A percentile compares a stretch with the other conserved stretches of the same genome.
Evolutionary conservation across 1,139 yeast species (phyloP).

Genomic region (Blastobotrys persicus): DNA sequence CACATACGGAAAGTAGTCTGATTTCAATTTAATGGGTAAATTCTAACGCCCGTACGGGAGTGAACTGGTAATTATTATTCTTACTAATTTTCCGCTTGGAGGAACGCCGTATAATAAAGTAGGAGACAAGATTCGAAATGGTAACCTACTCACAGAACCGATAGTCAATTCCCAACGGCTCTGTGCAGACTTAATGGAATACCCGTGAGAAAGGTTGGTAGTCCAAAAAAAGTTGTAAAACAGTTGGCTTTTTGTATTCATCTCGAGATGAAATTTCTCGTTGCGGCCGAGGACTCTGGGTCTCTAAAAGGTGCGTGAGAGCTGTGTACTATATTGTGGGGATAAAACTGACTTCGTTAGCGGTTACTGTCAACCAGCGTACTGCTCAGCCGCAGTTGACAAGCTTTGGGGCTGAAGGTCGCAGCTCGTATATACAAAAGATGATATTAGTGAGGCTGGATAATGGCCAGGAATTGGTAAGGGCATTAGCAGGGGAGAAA

Average conservation of each 20-base stretch:
- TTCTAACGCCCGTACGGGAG: too few species aligned
- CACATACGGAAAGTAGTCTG: too few species aligned
- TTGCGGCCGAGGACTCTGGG: conserved; percentile 33
- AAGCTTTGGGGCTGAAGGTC: conserved; percentile 30
- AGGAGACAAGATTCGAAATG: not conserved
- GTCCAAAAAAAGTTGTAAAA: not conserved
- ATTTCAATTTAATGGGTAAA: too few species aligned
- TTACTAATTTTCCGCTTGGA: too few species aligned
- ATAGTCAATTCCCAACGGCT: conserved; percentile 3
- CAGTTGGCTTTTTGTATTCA: not conserved
- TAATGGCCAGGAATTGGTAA: conserved; percentile 26
- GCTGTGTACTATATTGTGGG: not conserved
- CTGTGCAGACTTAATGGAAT: not conserved
- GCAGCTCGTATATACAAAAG: conserved; percentile 33
- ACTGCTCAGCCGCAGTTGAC: conserved; percentile 10
- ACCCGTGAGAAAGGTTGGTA: not conserved
- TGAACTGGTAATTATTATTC: too few species aligned
- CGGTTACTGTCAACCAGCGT: conserved; percentile 4
- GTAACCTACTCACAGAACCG: not conserved
- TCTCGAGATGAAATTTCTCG: conserved; percentile 30
- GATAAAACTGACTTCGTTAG: conserved; percentile 2
- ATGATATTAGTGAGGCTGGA: conserved; percentile 25
- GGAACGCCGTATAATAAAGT: too few species aligned
- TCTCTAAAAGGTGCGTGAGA: conserved; percentile 28
- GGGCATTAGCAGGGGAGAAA: too few species aligned